Evolutionary conservation across 2,329 filamentous ascomycete species (phyloP), one percentile per base, ranked within the genome.

Genomic region (Botrytis aclada): DNA sequence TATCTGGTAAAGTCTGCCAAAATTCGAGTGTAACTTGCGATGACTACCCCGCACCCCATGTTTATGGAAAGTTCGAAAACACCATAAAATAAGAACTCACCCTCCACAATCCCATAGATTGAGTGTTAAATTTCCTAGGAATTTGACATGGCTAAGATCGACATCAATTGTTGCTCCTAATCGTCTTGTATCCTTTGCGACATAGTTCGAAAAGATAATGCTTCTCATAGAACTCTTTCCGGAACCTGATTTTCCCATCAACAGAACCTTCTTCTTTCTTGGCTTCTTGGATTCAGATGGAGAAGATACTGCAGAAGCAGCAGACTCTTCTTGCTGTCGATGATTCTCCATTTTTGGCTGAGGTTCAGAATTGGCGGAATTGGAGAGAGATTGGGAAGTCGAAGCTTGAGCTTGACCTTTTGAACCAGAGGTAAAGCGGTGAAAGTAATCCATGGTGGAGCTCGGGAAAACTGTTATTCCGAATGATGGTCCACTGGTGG

Each of bases 191-290:
- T 99, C 96, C 81, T 97, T 94, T 72, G 96, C 96, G 77, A 98
- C 95, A 82, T 98, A 98, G 83, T 98, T 98, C 86, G 93, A 97
- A 84, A 99, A 99, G 82, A 99, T 98, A 81, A 99, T 98, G 80
- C 93, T 96, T 76, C 96, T 89, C 96, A 99, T 99, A 72, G 94
- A 98, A 60, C 95, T 98, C 84, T 99, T 99, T 72, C 96, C 96
- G 0, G 95, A 97, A 71, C 96, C 96, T 75, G 93, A 97, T 85
- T 98, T 98, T 78, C 96, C 96, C 96, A 95, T 95, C 75, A 95
- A 85, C 67, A 95, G 86, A 69, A 95, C 92, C 87, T 95, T 95
- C 85, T 93, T 93, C 87, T 95, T 95, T 86, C 94, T 93, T 79
- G 88, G 88, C 78, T 91, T 91, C 25, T 78, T 77, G 10, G 78